phyloP scores from a whole-genome alignment of 2,329 filamentous ascomycete species.

The Laburnicola sp. region DNA sequence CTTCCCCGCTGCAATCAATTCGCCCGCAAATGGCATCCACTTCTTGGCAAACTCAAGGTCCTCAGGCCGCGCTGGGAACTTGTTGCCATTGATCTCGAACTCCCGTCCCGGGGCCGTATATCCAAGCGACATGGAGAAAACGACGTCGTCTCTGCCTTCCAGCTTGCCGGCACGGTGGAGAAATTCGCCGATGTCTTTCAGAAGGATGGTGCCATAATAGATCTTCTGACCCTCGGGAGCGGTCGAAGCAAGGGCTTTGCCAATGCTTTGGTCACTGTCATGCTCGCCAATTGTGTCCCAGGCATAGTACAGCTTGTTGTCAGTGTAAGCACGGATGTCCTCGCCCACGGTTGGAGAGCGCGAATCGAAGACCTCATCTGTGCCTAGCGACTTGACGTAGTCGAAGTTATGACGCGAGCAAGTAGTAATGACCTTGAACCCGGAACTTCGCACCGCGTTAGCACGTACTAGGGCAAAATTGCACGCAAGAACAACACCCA shows the following conservation, averaged over 20 bases:
- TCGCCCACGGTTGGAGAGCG: constrained; percentile 45
- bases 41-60: constrained; percentile 20
- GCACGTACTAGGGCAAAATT: background rate
- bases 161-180: background rate
- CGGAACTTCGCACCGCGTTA: constrained; percentile 26
- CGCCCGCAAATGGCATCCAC: constrained; percentile 14
- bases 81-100: background rate
- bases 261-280: background rate
- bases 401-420: constrained; percentile 51
- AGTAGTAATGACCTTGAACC: constrained; percentile 47
- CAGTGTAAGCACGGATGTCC: constrained; percentile 51
- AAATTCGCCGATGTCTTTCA: background rate
- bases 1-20: constrained; percentile 21
- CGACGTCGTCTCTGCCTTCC: constrained; percentile 6
- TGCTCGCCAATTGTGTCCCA: constrained; percentile 50
- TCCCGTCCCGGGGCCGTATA: constrained; percentile 15
- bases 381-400: constrained; percentile 51
- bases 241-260: constrained; percentile 8
- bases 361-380: constrained; percentile 54
- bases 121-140: constrained; percentile 4
- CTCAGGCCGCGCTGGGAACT: constrained; percentile 15
- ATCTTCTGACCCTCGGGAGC: constrained; percentile 13
- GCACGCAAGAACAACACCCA: background rate
- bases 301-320: constrained; percentile 47
- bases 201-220: constrained; percentile 11